phyloP scores from a whole-genome alignment of 2,329 filamentous ascomycete genomes.

The Neurospora sp. region DNA sequence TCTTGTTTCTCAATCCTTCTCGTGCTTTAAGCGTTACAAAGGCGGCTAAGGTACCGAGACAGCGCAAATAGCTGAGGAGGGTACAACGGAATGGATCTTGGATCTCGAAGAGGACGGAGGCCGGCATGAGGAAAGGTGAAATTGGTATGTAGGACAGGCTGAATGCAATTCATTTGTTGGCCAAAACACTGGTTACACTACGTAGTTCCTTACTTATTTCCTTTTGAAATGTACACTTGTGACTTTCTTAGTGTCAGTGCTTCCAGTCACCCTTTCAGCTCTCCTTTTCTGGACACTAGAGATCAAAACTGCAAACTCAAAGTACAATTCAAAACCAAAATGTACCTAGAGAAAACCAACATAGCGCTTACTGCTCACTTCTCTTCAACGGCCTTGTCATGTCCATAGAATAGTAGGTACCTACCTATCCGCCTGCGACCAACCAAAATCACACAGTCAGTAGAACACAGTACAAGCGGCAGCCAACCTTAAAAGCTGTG shows the following conservation, averaged over 20 bases:
- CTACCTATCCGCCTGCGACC: background rate
- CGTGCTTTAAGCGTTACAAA: background rate
- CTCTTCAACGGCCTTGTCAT: background rate
- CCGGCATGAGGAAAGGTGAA: background rate
- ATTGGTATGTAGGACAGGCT: background rate
- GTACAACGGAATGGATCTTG: background rate
- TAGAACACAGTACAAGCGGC: background rate
- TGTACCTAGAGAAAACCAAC: background rate
- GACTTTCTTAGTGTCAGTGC: background rate
- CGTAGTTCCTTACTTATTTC: background rate
- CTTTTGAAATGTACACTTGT: background rate
- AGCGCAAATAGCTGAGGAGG: background rate
- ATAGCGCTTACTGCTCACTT: too few relatives aligned
- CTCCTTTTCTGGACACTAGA: background rate
- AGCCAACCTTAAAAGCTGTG: background rate
- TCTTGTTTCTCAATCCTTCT: background rate
- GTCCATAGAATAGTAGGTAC: background rate
- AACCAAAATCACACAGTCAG: background rate
- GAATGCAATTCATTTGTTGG: background rate
- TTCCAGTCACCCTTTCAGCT: background rate
- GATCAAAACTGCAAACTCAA: background rate
- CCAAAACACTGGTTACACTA: background rate
- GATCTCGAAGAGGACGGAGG: background rate
- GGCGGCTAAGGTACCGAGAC: background rate
- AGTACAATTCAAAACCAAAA: background rate